phyloP scores from a whole-genome alignment of 208 protist genomes.

The Acanthamoeba lenticulata region DNA sequence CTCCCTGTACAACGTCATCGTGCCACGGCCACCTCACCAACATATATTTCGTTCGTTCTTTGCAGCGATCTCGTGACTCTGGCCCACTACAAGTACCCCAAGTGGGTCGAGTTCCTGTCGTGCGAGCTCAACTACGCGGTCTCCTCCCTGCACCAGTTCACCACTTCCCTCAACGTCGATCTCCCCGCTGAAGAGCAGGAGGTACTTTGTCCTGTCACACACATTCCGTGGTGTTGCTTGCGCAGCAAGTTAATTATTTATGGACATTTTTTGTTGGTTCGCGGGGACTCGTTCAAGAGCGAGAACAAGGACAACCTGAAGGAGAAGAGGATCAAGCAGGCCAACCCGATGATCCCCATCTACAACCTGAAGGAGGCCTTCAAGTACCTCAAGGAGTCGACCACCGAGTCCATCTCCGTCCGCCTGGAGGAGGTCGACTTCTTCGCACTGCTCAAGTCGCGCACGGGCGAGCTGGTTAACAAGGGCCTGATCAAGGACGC shows the following conservation, averaged over 20 bases:
- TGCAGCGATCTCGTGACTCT: constrained; percentile 71
- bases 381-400: constrained; percentile 59
- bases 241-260: too few species aligned
- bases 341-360: constrained; percentile 54
- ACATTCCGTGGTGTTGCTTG: too few species aligned
- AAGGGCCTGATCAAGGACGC: constrained; percentile 62
- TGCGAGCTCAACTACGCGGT: constrained; percentile 71
- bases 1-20: background rate
- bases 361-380: constrained; percentile 72
- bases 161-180: constrained; percentile 49
- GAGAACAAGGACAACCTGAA: constrained; percentile 44
- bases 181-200: constrained; percentile 16
- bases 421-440: constrained; percentile 54
- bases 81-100: constrained; percentile 71
- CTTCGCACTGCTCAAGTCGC: constrained; percentile 55
- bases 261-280: background rate
- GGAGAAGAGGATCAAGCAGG: constrained; percentile 1
- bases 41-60: constrained; percentile 34
- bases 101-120: constrained; percentile 71
- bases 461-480: constrained; percentile 36
- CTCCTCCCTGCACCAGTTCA: constrained; percentile 68
- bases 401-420: constrained; percentile 44
- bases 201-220: background rate
- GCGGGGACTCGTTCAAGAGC: background rate
- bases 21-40: background rate